Base-by-base conservation (phyloP, 441 rosid genomes). In the Pelargonium australe region DNA sequence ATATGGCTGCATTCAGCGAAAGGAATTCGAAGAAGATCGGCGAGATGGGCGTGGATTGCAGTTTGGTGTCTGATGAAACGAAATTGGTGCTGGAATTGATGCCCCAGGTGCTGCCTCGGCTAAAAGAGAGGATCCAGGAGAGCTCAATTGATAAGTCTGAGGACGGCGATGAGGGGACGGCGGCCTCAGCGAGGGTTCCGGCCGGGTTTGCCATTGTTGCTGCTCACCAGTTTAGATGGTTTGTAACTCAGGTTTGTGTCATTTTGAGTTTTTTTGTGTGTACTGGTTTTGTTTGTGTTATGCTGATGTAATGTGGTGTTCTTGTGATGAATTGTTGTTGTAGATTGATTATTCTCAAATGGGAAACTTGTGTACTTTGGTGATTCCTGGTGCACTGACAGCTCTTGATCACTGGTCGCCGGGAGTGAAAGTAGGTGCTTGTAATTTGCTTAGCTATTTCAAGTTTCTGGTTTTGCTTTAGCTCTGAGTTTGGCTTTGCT, bases 361-460 rank as follows among this genome's bases (percentile, higher is more conserved):
- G 71, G 89, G 80, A 65, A 83, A 84, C 65, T 23, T 86, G 67
- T 80, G 83, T 58, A 80, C 75, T 75, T 65, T 91, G 88, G 85
- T 91, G 80, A 75, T 88, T 80, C 99, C 97, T 76, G 89, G 95
- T 81, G 99, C 86, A 60, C 79, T 91, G 79, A 94, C 92, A 58
- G 87, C 91, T 14, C 88, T 91, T 71, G 96, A 94, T 79, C 95
- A 91, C 78, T 94, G 95, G 97, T 91, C 96, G 10, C 84, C 95
- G 0, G 83, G 81, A 73, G 92, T 94, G 73, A 94, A 94, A 82
- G 99, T 89, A 84, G 47, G 80, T 74, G 8, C 2, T 45, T 16
- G 57, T n/a, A 51, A 5, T 12, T 51, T 12, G 57, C 1, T 51
- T 51, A 34, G 40, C 7, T 34, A 34, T 34, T 34, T 34, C 7